These are phyloP conservation scores for Funneliformis caledonium DNA, from an alignment of 371 early-diverging fungal genomes.

Conservation along the genomic window DNA sequence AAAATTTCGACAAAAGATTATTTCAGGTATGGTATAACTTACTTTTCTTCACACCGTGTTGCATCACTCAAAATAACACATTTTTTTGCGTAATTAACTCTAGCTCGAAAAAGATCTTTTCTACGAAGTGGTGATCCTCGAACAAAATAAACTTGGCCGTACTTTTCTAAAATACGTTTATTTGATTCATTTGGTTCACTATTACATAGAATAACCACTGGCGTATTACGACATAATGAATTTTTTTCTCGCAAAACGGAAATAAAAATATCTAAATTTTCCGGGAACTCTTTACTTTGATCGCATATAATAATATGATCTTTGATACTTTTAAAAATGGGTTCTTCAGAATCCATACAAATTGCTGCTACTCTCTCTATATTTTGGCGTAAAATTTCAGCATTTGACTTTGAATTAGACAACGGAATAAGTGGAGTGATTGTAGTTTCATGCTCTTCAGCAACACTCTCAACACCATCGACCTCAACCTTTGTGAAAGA, in stretches of 20 bases:
- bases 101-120: constrained; percentile 59
- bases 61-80: constrained; percentile 62
- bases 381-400: constrained; percentile 6
- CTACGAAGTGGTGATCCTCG: constrained; percentile 62
- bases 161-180: constrained; percentile 49
- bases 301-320: constrained; percentile 56
- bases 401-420: background rate
- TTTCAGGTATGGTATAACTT: constrained; percentile 14
- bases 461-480: background rate
- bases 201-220: constrained; percentile 62
- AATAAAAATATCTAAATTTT: constrained; percentile 55
- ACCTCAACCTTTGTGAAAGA: background rate
- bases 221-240: constrained; percentile 39
- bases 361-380: background rate
- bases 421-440: background rate
- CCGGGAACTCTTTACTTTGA: constrained; percentile 47
- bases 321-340: constrained; percentile 39
- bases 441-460: background rate
- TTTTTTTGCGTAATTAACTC: constrained; percentile 53
- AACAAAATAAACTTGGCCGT: constrained; percentile 56
- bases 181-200: constrained; percentile 48
- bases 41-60: constrained; percentile 5
- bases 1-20: background rate
- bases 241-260: constrained; percentile 53
- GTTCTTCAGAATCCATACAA: background rate